Percentiles rank a stretch among this genome's conserved stretches.
Conservation (phyloP, 2,329 filamentous ascomycete genomes). For the Fusarium pilosicola region DNA sequence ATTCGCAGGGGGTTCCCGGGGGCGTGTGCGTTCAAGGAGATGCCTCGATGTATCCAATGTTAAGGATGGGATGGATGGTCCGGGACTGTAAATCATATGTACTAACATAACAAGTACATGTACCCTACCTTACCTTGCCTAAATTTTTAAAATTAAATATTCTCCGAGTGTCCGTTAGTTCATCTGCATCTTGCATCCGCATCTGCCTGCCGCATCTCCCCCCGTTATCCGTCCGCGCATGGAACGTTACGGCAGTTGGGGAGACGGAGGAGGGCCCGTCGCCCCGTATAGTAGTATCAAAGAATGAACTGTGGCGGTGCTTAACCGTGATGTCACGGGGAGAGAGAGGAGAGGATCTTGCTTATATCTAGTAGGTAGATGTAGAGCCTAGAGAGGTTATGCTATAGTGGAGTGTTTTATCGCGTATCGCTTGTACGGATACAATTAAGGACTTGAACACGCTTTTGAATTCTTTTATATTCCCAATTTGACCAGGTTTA, state of each 20-base stretch:
- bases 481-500: not conserved
- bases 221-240: not conserved
- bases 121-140: not conserved
- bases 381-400: not conserved
- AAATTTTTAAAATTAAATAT: not conserved
- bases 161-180: not conserved
- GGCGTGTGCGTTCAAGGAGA: constrained; percentile 8
- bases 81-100: not conserved
- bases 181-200: not conserved
- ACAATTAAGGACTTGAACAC: not conserved
- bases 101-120: not conserved
- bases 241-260: not conserved
- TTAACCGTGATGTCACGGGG: not conserved
- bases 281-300: not conserved
- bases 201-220: not conserved
- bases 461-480: not conserved
- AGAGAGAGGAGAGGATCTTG: not conserved
- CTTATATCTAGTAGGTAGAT: not conserved
- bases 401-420: not conserved
- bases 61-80: not conserved
- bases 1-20: constrained; percentile 19
- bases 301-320: not conserved
- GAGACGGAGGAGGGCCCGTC: constrained; percentile 6
- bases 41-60: not conserved
- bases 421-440: not conserved